Evolutionary conservation across 495 filamentous ascomycete genomes (phyloP).

Genomic region (Xylona heveae): DNA sequence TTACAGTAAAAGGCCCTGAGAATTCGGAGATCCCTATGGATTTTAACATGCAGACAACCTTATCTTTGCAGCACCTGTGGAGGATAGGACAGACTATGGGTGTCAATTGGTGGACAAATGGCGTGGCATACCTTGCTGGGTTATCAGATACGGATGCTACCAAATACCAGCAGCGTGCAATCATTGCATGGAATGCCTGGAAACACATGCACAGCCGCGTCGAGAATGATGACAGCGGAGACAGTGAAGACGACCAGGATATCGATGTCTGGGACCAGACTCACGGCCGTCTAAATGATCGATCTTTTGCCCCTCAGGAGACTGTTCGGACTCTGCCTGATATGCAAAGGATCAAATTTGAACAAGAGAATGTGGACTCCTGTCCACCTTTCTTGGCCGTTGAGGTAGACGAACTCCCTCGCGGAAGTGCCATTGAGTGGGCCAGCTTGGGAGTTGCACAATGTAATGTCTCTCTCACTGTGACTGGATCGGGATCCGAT

Average conservation of each 20-base stretch:
- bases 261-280: constrained; percentile 57
- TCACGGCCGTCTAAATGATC: constrained; percentile 20
- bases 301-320: background rate
- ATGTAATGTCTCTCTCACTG: too few relatives aligned
- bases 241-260: constrained; percentile 23
- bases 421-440: constrained; percentile 55
- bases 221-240: constrained; percentile 9
- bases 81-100: constrained; percentile 53
- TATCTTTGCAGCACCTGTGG: constrained; percentile 80
- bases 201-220: constrained; percentile 11
- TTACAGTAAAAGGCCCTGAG: constrained; percentile 16
- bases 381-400: constrained; percentile 48
- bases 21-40: constrained; percentile 1
- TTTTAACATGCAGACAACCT: constrained; percentile 26
- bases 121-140: constrained; percentile 44
- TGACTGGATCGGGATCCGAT: background rate
- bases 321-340: constrained; percentile 8
- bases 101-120: constrained; percentile 52
- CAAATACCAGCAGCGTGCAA: constrained; percentile 7
- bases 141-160: too few relatives aligned
- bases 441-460: constrained; percentile 2
- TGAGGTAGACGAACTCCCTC: constrained; percentile 50
- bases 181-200: constrained; percentile 5
- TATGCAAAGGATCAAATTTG: constrained; percentile 10
- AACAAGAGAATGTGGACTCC: constrained; percentile 4